phyloP scores from a whole-genome alignment of 306 rosid species.

The Sphenostylis stenocarpa region DNA sequence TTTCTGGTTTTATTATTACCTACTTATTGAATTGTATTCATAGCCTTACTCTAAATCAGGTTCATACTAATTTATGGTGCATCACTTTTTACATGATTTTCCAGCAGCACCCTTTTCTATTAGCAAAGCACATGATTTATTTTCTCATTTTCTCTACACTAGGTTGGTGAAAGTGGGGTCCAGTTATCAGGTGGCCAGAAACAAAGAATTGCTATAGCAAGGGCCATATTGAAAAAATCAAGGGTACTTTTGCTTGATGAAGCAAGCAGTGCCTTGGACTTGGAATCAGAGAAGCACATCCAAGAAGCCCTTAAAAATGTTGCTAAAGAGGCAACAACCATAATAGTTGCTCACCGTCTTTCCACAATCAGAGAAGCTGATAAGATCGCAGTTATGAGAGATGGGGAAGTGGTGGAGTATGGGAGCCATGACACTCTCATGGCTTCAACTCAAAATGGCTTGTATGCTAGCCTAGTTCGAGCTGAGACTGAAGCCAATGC shows the following conservation, averaged over 20 bases:
- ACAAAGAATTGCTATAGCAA: slow-evolving; percentile 83
- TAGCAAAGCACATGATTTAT: neutral
- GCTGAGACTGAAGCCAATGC: slow-evolving; percentile 81
- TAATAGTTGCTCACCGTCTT: slow-evolving; percentile 81
- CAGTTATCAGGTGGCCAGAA: slow-evolving; percentile 94
- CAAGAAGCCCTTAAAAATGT: slow-evolving; percentile 65
- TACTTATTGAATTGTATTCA: neutral
- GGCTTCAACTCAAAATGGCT: slow-evolving; percentile 57
- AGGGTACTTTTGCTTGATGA: slow-evolving; percentile 80
- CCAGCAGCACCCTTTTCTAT: neutral
- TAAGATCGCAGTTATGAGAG: slow-evolving; percentile 68
- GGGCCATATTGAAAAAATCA: slow-evolving; percentile 80
- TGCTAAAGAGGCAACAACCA: slow-evolving; percentile 59
- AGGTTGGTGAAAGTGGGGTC: slow-evolving; percentile 82
- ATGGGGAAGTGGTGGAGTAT: slow-evolving; percentile 68
- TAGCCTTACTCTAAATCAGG: neutral
- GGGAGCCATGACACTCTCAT: slow-evolving; percentile 75
- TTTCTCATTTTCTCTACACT: neutral
- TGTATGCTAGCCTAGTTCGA: slow-evolving; percentile 67
- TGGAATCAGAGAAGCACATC: slow-evolving; percentile 77
- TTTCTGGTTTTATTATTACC: neutral
- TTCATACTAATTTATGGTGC: neutral
- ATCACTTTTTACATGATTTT: neutral
- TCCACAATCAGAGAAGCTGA: slow-evolving; percentile 72
- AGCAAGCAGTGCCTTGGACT: slow-evolving; percentile 91